Conservation (phyloP, 2,329 filamentous ascomycete species). For the Pseudogymnoascus sp. region DNA sequence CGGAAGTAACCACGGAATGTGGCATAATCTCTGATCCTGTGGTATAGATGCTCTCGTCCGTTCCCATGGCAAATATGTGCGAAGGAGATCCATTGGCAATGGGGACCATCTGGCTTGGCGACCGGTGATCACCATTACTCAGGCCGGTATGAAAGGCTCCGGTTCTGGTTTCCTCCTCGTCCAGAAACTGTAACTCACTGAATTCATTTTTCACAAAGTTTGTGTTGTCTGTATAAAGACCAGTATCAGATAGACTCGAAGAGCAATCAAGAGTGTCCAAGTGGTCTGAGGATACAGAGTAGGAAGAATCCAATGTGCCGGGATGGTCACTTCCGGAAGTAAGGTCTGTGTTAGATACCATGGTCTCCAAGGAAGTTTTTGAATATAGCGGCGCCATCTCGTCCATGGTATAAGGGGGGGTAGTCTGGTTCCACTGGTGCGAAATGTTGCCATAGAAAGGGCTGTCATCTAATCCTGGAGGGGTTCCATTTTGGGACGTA, state of each 20-base stretch:
- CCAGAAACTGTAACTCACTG: constrained; percentile 26
- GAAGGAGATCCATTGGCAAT: constrained; percentile 17
- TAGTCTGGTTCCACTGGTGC: constrained; percentile 25
- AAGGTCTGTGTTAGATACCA: constrained; percentile 25
- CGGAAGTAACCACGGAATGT: constrained; percentile 3
- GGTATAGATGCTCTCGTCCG: constrained; percentile 15
- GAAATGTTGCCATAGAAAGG: constrained; percentile 12
- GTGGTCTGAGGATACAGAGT: constrained; percentile 28
- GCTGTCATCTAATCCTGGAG: constrained; percentile 8
- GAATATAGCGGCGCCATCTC: constrained; percentile 28
- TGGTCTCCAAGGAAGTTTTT: constrained; percentile 26
- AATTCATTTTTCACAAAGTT: constrained; percentile 27
- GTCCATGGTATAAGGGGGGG: constrained; percentile 23
- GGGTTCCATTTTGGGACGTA: neutral
- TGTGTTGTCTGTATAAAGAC: constrained; percentile 26
- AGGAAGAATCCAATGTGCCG: constrained; percentile 28
- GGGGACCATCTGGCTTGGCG: constrained; percentile 18
- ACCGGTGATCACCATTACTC: constrained; percentile 19
- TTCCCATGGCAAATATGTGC: constrained; percentile 2
- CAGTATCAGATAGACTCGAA: constrained; percentile 26
- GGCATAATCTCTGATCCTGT: constrained; percentile 19
- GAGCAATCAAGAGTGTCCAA: constrained; percentile 30
- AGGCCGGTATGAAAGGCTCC: constrained; percentile 20
- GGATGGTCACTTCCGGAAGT: constrained; percentile 22
- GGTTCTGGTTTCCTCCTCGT: constrained; percentile 23